These are phyloP conservation scores for Aphanomyces euteiches DNA, from an alignment of 352 stramenopile species.

Conservation along the genomic window DNA sequence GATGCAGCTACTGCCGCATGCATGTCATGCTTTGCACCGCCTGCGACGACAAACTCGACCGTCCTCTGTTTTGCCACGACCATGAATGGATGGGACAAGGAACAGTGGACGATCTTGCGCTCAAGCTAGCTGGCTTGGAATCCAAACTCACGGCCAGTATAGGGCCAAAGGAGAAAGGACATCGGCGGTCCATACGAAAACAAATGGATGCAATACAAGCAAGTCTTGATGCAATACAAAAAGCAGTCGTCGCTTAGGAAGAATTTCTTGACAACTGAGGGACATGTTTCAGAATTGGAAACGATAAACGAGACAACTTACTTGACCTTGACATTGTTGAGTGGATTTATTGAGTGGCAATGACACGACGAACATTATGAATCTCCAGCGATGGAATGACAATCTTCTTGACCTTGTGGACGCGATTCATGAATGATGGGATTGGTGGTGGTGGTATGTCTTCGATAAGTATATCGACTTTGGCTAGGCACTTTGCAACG, in stretches of 20 bases:
- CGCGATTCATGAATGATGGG: neutral
- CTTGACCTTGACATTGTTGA: neutral
- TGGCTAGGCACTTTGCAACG: slow-evolving; percentile 73
- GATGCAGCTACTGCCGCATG: slow-evolving; percentile 74
- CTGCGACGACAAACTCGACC: slow-evolving; percentile 42
- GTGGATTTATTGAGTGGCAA: no score
- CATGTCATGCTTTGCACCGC: slow-evolving; percentile 68
- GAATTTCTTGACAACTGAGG: no score
- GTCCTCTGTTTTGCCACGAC: slow-evolving; percentile 51
- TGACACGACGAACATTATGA: no score
- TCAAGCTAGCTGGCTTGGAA: slow-evolving; percentile 38
- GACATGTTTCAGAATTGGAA: no score
- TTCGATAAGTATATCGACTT: slow-evolving; percentile 48
- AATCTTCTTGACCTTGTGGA: neutral
- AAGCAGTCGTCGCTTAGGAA: no score
- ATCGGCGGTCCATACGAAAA: slow-evolving; percentile 73
- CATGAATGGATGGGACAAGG: slow-evolving; percentile 54
- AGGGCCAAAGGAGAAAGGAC: slow-evolving; percentile 56
- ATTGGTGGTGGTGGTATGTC: neutral
- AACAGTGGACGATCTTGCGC: slow-evolving; percentile 40
- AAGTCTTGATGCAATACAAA: no score
- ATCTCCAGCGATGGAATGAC: no score
- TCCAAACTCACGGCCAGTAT: slow-evolving; percentile 36
- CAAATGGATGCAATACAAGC: slow-evolving; percentile 64
- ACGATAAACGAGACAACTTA: no score